phyloP scores from a whole-genome alignment of 2,329 filamentous ascomycete species.

The Fusarium burgessii region DNA sequence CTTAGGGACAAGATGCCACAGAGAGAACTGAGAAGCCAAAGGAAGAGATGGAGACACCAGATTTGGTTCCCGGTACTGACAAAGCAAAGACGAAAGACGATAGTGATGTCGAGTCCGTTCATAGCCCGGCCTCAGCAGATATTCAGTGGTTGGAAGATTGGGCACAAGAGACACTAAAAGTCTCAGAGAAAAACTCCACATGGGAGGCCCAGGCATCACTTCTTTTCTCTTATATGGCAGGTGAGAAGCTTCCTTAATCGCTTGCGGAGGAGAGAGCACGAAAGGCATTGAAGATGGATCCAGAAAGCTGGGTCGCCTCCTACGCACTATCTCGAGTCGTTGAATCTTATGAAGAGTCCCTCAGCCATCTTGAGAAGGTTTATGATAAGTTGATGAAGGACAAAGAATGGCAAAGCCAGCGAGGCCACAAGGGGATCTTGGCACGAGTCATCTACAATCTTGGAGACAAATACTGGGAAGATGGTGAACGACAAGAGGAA shows the following conservation, averaged over 20 bases:
- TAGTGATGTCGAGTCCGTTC: background rate
- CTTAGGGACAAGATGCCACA: background rate
- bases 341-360: background rate
- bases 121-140: background rate
- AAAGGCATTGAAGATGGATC: background rate
- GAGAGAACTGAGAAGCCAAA: background rate
- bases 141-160: background rate
- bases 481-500: background rate
- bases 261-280: background rate
- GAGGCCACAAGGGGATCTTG: background rate
- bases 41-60: rapidly evolving
- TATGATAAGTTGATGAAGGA: background rate
- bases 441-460: background rate
- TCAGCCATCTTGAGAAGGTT: background rate
- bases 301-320: background rate
- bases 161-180: background rate
- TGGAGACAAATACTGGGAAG: background rate
- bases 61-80: rapidly evolving
- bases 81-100: background rate
- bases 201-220: background rate
- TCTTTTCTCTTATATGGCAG: background rate
- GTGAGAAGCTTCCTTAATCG: background rate
- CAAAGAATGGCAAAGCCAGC: background rate
- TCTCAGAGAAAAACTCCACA: background rate
- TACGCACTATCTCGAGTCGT: background rate